These are phyloP conservation scores for Carex parvula DNA, from an alignment of 176 grass and related monocot species.

Conservation along the genomic window DNA sequence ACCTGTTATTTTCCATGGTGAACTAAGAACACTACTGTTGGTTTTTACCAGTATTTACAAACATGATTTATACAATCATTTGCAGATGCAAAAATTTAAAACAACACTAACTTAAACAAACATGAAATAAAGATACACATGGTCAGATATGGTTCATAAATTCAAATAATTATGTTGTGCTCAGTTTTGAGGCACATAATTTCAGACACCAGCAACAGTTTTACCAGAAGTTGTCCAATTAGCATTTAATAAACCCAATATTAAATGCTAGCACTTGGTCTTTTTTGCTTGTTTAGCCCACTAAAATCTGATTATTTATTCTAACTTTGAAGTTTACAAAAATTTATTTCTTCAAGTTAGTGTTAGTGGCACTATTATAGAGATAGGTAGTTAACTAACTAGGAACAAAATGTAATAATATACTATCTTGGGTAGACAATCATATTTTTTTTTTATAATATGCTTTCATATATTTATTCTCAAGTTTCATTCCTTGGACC, in stretches of 20 bases:
- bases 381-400: slow-evolving; percentile 28
- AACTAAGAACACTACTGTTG: not conserved
- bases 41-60: not conserved
- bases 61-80: not conserved
- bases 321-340: not conserved
- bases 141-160: not conserved
- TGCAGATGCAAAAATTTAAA: not conserved
- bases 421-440: slow-evolving; percentile 24
- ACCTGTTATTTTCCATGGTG: not conserved
- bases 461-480: not conserved
- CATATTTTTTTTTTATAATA: slow-evolving; percentile 15
- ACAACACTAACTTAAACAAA: not conserved
- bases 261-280: not conserved
- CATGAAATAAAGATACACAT: not conserved
- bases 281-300: not conserved
- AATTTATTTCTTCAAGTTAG: slow-evolving; percentile 13
- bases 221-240: not conserved
- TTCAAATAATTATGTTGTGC: not conserved
- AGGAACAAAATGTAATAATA: slow-evolving; percentile 21
- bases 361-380: slow-evolving; percentile 21
- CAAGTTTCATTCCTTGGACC: slow-evolving; percentile 10
- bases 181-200: too few species aligned
- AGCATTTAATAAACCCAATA: not conserved
- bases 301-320: not conserved
- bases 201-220: not conserved